Evolutionary conservation across 2,329 filamentous ascomycete species (phyloP), one percentile per base, ranked within the genome.

Genomic region (Penicillium sp.): DNA sequence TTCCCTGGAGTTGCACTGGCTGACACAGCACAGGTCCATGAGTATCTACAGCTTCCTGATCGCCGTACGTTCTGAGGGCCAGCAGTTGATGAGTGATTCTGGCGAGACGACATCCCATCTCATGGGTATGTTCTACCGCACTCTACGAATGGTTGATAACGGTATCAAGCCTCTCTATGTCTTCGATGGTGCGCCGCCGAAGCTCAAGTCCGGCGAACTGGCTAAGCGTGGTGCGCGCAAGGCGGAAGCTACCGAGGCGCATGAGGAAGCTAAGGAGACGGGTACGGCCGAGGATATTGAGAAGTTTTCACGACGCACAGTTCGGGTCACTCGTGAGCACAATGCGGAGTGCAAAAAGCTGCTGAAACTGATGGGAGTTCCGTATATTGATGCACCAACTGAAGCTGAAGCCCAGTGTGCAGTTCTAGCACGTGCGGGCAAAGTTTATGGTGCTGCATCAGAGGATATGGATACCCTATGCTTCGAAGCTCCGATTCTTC

Each of bases 91-190:
- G 78, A 94, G 84, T 68, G 93, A 98, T 60, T 84, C 83, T 36
- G 93, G 93, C 59, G 89, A 97, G 68, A 98, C 93, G 2, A 98
- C 93, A 1, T 98, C 93, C 13, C 93, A 98, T 66, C 74, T 98
- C 11, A 97, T 98, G 90, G 93, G 93, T 61, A 91, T 98, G 83
- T 98, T 98, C 75, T 98, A 98, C 75, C 90, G 93, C 57, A 98
- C 93, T 2, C 78, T 98, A 5, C 89, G 93, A 57, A 97, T 98
- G 73, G 87, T 97, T 59, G 93, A 98, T 70, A 97, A 96, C 58
- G 93, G 93, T 42, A 97, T 98, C 73, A 98, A 98, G 65, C 93
- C 93, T 1, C 79, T 98, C 53, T 98, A 95, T 67, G 91, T 98
- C 42, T 98, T 98, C 64, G 93, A 98, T 57, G 93, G 93, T 43